Conservation (phyloP, 805 yeast genomes). For the Millerago galiae region DNA sequence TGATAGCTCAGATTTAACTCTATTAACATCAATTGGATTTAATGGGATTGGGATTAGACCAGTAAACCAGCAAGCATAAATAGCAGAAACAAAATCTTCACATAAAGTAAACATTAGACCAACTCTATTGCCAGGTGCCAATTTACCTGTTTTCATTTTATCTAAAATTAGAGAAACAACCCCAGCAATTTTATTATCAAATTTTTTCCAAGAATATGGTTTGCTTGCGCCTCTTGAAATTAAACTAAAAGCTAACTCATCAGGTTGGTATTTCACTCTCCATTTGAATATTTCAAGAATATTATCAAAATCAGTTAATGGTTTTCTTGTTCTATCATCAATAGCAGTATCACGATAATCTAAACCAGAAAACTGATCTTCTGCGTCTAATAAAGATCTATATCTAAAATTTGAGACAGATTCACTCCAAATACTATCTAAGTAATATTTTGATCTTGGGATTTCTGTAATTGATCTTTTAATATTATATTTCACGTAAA, state of each 20-base stretch:
- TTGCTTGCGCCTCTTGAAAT: constrained; percentile 40
- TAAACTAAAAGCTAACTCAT: constrained; percentile 65
- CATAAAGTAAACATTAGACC: constrained; percentile 79
- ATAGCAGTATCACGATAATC: constrained; percentile 70
- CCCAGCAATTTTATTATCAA: constrained; percentile 71
- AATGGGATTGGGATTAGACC: constrained; percentile 78
- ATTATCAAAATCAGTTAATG: constrained; percentile 63
- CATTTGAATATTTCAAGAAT: constrained; percentile 72
- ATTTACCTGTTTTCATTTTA: constrained; percentile 59
- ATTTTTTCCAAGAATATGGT: constrained; percentile 70
- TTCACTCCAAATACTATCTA: constrained; percentile 80
- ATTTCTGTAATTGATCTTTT: constrained; percentile 55
- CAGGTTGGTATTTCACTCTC: constrained; percentile 68
- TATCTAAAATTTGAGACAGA: constrained; percentile 51
- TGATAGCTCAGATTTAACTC: constrained; percentile 68
- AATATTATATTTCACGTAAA: constrained; percentile 74
- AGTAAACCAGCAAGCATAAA: constrained; percentile 79
- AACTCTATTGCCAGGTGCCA: constrained; percentile 66
- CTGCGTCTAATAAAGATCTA: constrained; percentile 53
- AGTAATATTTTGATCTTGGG: constrained; percentile 67
- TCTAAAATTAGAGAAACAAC: constrained; percentile 66
- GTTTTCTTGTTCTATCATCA: constrained; percentile 74
- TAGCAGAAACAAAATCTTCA: constrained; percentile 78
- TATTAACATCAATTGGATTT: constrained; percentile 58
- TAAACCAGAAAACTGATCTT: constrained; percentile 71